These are phyloP conservation scores for Calophaca sinica DNA, from an alignment of 306 rosid genomes.

Conservation along the genomic window DNA sequence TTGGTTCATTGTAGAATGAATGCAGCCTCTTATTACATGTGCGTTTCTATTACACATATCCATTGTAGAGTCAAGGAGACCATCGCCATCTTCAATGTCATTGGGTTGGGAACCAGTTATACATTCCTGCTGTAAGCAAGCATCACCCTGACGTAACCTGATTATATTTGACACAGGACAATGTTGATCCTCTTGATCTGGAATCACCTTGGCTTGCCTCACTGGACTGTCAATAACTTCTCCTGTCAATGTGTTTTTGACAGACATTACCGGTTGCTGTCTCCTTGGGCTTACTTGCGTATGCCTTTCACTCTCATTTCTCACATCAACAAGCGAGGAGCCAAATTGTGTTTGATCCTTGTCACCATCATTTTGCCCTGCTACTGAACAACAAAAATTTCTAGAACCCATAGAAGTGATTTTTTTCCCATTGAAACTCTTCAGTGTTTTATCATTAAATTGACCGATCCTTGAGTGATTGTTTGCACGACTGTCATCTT, in stretches of 20 bases:
- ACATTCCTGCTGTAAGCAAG: slow-evolving; percentile 51
- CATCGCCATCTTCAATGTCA: slow-evolving; percentile 50
- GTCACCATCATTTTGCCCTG: slow-evolving; percentile 43
- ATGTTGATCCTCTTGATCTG: slow-evolving; percentile 55
- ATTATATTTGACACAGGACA: slow-evolving; percentile 42
- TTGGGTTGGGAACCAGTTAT: slow-evolving; percentile 48
- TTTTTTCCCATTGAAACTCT: slow-evolving; percentile 45
- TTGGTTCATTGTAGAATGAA: slow-evolving; percentile 43
- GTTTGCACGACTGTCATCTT: slow-evolving; percentile 78
- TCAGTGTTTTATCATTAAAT: slow-evolving; percentile 44
- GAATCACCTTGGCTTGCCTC: slow-evolving; percentile 47
- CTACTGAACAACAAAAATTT: slow-evolving; percentile 49
- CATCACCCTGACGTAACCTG: slow-evolving; percentile 53
- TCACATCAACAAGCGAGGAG: slow-evolving; percentile 45
- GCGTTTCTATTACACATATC: slow-evolving; percentile 51
- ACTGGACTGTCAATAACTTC: slow-evolving; percentile 50
- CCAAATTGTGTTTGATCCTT: slow-evolving; percentile 51
- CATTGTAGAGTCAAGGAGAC: slow-evolving; percentile 55
- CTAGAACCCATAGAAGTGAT: slow-evolving; percentile 50
- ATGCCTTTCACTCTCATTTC: not conserved
- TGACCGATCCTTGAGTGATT: slow-evolving; percentile 57
- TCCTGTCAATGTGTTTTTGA: slow-evolving; percentile 47
- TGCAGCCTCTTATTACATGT: slow-evolving; percentile 5
- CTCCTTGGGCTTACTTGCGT: not conserved
- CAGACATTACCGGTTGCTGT: slow-evolving; percentile 43